Conservation (phyloP, 345 rosid species). For the Brassica carinata region DNA sequence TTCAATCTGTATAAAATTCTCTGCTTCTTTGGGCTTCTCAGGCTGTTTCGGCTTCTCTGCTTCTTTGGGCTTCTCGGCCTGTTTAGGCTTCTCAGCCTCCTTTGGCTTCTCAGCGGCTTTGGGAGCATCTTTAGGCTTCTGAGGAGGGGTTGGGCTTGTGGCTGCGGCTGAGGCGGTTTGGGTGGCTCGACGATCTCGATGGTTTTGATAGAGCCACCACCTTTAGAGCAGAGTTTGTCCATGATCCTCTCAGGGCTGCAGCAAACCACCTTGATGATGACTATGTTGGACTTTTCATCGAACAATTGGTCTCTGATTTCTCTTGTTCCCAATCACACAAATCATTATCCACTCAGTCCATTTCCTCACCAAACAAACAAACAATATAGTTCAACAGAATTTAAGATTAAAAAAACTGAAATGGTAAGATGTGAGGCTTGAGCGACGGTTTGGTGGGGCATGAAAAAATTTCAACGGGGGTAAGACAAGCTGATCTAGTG, state of each 20-base stretch:
- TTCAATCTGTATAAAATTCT: too few relatives aligned
- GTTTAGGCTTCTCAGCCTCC: background rate
- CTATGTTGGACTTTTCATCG: slow-evolving; percentile 68
- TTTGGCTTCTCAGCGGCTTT: slow-evolving; percentile 20
- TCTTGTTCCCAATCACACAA: slow-evolving; percentile 51
- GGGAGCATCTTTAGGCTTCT: slow-evolving; percentile 18
- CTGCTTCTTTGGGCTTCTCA: background rate
- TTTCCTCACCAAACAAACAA: background rate
- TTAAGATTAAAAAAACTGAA: background rate
- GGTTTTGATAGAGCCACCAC: slow-evolving; percentile 56
- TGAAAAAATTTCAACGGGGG: too few relatives aligned
- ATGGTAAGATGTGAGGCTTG: too few relatives aligned
- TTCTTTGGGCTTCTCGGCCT: background rate
- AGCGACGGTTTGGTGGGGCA: slow-evolving; percentile 30
- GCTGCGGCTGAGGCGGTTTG: slow-evolving; percentile 36
- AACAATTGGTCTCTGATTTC: slow-evolving; percentile 67
- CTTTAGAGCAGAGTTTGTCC: slow-evolving; percentile 58
- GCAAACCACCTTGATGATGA: slow-evolving; percentile 70
- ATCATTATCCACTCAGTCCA: slow-evolving; percentile 47
- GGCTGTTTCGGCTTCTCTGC: slow-evolving; percentile 3
- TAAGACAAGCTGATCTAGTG: too few relatives aligned
- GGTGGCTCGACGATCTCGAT: slow-evolving; percentile 47
- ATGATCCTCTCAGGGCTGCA: slow-evolving; percentile 75
- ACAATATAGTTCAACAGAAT: background rate
- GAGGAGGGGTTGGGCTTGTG: slow-evolving; percentile 16